A percentile compares a stretch with the other conserved stretches of the same genome.
phyloP scores from a whole-genome alignment of 2,329 filamentous ascomycete genomes.

The Ascocoryne sarcoides region DNA sequence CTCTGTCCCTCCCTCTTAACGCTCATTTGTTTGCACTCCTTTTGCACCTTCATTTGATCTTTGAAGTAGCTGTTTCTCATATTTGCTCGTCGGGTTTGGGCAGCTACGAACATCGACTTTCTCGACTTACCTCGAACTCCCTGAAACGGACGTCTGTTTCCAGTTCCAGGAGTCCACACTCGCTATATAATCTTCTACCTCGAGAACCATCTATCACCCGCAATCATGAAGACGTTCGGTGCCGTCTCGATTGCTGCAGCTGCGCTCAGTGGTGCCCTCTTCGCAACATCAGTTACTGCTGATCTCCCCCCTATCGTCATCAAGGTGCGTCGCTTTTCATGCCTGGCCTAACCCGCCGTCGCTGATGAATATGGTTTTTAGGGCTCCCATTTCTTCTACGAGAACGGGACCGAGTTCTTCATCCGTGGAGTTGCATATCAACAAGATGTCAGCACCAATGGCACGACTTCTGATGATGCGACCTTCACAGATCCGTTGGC shows the following conservation, averaged over 20 bases:
- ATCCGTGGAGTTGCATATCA: conserved; percentile 96
- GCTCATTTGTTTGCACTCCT: not conserved
- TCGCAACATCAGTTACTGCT: conserved; percentile 40
- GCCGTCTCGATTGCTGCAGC: conserved; percentile 33
- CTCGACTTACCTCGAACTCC: too few relatives aligned
- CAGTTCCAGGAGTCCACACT: too few relatives aligned
- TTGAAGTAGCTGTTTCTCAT: not conserved
- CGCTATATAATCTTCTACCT: not conserved
- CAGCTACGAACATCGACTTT: not conserved
- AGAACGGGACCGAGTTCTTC: conserved; percentile 72
- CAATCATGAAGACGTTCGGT: conserved; percentile 47
- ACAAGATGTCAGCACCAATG: conserved; percentile 58
- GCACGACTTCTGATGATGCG: conserved; percentile 37
- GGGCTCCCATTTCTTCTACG: conserved; percentile 33
- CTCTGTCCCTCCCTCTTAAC: not conserved
- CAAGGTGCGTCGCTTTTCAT: conserved; percentile 24
- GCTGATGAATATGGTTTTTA: conserved; percentile 5
- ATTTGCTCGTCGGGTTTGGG: not conserved
- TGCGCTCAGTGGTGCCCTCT: conserved; percentile 43
- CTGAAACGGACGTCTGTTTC: too few relatives aligned
- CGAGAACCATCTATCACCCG: conserved; percentile 16
- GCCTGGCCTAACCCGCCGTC: not conserved
- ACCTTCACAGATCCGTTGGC: conserved; percentile 78
- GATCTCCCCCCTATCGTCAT: conserved; percentile 47
- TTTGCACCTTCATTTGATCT: not conserved